Percentiles rank a stretch among this genome's conserved stretches.
Conservation (phyloP, 139 green algal species). For the Chlamydomonas schloesseri region DNA sequence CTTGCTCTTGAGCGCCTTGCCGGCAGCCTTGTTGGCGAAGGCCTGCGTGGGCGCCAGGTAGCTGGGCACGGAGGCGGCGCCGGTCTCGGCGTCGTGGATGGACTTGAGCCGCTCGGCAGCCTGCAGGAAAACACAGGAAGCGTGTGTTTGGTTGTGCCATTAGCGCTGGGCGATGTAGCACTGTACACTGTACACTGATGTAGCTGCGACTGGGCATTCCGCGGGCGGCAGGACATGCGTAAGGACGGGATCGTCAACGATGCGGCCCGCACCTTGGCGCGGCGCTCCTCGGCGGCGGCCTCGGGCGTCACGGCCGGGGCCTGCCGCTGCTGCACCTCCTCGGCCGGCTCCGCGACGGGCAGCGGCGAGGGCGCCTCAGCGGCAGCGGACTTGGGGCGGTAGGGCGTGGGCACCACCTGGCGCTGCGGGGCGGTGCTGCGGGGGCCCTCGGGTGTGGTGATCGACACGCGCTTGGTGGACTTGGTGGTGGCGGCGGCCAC, state of each 20-base stretch:
- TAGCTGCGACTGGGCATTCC: too few species aligned
- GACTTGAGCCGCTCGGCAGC: slow-evolving; percentile 25
- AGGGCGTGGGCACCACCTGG: slow-evolving; percentile 28
- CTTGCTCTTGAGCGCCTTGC: slow-evolving; percentile 12
- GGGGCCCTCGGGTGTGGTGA: slow-evolving; percentile 27
- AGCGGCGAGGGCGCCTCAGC: neutral
- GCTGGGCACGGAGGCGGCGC: neutral
- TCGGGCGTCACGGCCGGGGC: neutral
- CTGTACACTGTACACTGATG: neutral
- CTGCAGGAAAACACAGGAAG: too few species aligned
- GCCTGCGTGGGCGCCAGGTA: slow-evolving; percentile 12
- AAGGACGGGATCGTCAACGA: too few species aligned
- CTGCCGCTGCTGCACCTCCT: neutral
- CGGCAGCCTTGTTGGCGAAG: neutral
- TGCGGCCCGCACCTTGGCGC: neutral
- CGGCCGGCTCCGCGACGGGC: neutral
- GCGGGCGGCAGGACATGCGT: too few species aligned
- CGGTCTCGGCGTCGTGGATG: slow-evolving; percentile 29
- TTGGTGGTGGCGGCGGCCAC: slow-evolving; percentile 1
- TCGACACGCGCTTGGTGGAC: slow-evolving; percentile 39
- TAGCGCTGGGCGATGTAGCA: too few species aligned
- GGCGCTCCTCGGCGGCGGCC: slow-evolving; percentile 6
- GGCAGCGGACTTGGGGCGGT: slow-evolving; percentile 19
- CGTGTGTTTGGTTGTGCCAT: too few species aligned
- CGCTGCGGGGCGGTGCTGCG: neutral